Base-by-base conservation (phyloP, 129 eudicot genomes). In the Smallanthus sonchifolius region DNA sequence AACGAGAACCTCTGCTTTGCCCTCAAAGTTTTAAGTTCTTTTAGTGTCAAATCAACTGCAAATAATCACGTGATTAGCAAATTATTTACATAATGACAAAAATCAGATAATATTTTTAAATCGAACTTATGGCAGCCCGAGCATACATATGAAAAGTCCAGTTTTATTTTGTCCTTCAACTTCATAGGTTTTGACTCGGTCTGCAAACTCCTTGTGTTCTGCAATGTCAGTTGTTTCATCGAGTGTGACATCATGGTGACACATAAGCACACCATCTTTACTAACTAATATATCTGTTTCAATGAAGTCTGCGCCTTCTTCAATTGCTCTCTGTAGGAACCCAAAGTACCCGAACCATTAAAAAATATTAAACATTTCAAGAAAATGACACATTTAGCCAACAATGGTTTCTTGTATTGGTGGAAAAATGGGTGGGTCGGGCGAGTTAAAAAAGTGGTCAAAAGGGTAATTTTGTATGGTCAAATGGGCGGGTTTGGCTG, bases 221-320 rank as follows among this genome's bases (percentile, higher is more conserved):
- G 82, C 79, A 73, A 93, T 65, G 75, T 93, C 84, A 43, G 97
- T 88, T 7, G 87, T 93, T 10, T 81, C 66, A 80, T 93, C 97
- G 42, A 93, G 96, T 43, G 59, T 83, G 34, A 88, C 89, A 74
- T 93, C 97, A 71, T 93, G 97, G 80, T 79, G 83, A 70, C 98
- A 90, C 85, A 90, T 85, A 78, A 93, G 92, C 32, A 77, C 89
- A 67, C 98, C 98, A 73, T 93, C 97, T 83, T 93, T 90, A 77
- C 96, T 76, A 78, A 88, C 79, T 67, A 87, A 55, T 45, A 93
- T 81, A 84, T 93, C 92, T 11, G 96, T 75, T 83, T 93, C 98
- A 77, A 93, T 93, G 82, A 93, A 93, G 81, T 93, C 98, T 39
- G 98, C 77, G 56, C 98, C 98, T 79, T 93, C 98, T 79, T 93